Percentiles rank a stretch among this genome's conserved stretches.
These are phyloP conservation scores for Leavenworthia alabamica DNA, from an alignment of 345 rosid genomes.

Conservation along the genomic window DNA sequence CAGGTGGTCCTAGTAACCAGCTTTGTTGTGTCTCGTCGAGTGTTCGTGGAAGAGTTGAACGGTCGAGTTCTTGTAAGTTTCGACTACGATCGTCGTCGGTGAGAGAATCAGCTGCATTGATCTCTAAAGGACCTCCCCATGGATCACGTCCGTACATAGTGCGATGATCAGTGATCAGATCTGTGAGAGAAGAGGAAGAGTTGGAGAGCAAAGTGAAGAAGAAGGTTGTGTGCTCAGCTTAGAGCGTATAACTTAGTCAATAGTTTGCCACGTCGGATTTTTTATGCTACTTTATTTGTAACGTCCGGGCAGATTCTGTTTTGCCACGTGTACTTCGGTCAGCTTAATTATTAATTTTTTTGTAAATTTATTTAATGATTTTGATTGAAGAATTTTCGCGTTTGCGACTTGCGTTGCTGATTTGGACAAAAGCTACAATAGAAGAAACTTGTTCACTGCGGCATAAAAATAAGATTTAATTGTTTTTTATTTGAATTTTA, in stretches of 20 bases:
- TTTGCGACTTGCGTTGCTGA: neutral
- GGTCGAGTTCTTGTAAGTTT: constrained; percentile 68
- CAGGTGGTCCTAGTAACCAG: constrained; percentile 77
- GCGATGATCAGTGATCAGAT: constrained; percentile 11
- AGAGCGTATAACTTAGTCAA: neutral
- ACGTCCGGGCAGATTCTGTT: neutral
- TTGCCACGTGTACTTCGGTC: neutral
- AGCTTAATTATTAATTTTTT: no score
- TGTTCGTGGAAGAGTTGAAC: constrained; percentile 56
- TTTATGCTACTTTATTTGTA: neutral
- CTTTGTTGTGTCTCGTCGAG: constrained; percentile 94
- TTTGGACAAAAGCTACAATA: no score
- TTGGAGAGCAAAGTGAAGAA: neutral
- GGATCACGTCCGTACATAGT: no score
- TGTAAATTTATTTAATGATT: neutral
- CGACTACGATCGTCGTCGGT: constrained; percentile 87
- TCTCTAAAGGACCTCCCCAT: constrained; percentile 93
- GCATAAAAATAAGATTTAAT: neutral
- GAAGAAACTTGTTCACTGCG: neutral
- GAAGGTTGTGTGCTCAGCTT: no score
- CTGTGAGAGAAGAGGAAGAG: neutral
- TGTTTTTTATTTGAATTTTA: neutral
- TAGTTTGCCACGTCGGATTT: neutral
- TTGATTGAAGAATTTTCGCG: neutral
- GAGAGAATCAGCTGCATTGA: constrained; percentile 73